Conservation (phyloP, 495 filamentous ascomycete genomes). For the Trichoderma gamsii region DNA sequence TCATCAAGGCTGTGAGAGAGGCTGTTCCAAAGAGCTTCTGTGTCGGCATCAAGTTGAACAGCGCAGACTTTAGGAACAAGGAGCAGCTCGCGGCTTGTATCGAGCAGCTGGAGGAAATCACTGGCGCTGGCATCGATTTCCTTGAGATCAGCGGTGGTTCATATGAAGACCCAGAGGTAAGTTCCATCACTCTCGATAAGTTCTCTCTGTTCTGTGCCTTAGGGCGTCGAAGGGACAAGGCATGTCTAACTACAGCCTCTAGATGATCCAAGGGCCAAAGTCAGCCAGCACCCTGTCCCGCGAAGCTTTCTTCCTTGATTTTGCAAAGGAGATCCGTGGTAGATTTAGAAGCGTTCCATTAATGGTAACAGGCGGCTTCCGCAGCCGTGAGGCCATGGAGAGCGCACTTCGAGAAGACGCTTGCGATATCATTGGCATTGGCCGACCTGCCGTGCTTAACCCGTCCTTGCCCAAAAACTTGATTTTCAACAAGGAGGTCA, state of each 20-base stretch:
- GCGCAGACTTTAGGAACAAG: conserved; percentile 45
- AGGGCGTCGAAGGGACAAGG: background rate
- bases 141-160: conserved; percentile 56
- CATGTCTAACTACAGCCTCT: background rate
- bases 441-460: conserved; percentile 45
- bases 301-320: conserved; percentile 60
- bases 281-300: conserved; percentile 41
- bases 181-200: background rate
- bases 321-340: conserved; percentile 41
- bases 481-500: conserved; percentile 47
- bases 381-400: conserved; percentile 49
- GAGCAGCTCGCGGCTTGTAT: conserved; percentile 43
- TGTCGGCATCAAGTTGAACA: conserved; percentile 60
- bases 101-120: conserved; percentile 47
- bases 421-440: conserved; percentile 56
- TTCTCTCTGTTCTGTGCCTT: background rate
- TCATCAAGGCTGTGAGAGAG: conserved; percentile 47
- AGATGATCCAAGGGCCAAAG: conserved; percentile 18
- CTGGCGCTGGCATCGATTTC: conserved; percentile 53
- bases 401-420: conserved; percentile 43
- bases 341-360: conserved; percentile 41
- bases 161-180: conserved; percentile 48
- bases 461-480: conserved; percentile 43
- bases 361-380: conserved; percentile 47
- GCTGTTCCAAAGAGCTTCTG: conserved; percentile 44